Evolutionary conservation across 2,329 filamentous ascomycete species (phyloP).

Genomic region (Hypomyces perniciosus): DNA sequence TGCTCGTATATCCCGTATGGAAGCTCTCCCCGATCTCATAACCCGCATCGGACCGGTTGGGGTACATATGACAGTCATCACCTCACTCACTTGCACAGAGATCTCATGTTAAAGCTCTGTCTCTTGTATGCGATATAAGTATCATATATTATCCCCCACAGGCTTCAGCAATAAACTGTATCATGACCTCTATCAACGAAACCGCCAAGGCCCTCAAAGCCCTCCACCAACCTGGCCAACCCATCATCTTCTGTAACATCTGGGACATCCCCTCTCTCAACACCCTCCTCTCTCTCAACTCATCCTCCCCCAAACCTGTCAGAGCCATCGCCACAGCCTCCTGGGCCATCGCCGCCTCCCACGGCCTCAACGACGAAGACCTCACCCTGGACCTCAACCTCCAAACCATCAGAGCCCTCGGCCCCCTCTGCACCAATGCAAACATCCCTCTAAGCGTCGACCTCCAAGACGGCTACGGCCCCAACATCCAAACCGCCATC

Average conservation of each 20-base stretch:
- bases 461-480: constrained; percentile 55
- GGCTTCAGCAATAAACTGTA: not conserved
- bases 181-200: constrained; percentile 21
- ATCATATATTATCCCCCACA: not conserved
- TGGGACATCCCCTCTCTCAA: constrained; percentile 47
- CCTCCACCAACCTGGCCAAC: constrained; percentile 45
- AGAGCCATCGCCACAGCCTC: constrained; percentile 44
- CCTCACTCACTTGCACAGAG: no score
- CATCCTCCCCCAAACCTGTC: constrained; percentile 27
- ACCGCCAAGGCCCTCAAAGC: constrained; percentile 31
- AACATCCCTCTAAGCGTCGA: constrained; percentile 50
- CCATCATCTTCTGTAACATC: constrained; percentile 50
- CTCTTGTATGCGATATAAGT: no score
- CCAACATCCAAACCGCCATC: constrained; percentile 39
- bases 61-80: no score
- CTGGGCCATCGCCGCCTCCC: constrained; percentile 42
- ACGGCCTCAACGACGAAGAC: constrained; percentile 40
- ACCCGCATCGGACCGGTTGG: no score
- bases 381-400: constrained; percentile 48
- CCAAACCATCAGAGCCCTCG: constrained; percentile 38
- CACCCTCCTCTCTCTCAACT: constrained; percentile 38
- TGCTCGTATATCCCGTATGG: no score
- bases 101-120: no score
- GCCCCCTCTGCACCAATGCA: constrained; percentile 32
- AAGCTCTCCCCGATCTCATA: no score